Percentiles rank a stretch among this genome's conserved stretches.
Evolutionary conservation across 2,329 filamentous ascomycete species (phyloP).

Genomic region (Penicillium griseofulvum): DNA sequence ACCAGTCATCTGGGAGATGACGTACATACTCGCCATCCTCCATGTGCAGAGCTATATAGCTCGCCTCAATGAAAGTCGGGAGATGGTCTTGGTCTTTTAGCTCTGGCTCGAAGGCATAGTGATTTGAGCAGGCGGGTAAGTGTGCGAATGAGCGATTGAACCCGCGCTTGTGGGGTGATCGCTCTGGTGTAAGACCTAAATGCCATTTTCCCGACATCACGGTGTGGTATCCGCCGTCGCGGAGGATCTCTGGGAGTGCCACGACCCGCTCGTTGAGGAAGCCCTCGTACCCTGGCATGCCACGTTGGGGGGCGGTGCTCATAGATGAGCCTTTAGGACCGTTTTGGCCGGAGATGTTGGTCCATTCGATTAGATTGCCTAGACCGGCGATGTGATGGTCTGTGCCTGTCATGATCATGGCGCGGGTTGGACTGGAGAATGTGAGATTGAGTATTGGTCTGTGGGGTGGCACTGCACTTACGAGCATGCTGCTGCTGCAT

Average conservation of each 20-base stretch:
- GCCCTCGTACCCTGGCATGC: constrained; percentile 62
- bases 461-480: constrained; percentile 24
- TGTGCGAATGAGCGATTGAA: constrained; percentile 61
- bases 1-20: constrained; percentile 52
- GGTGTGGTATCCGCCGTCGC: constrained; percentile 59
- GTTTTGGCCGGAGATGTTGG: constrained; percentile 54
- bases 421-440: constrained; percentile 51
- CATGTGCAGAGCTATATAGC: constrained; percentile 47
- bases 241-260: constrained; percentile 58
- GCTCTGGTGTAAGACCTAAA: constrained; percentile 58
- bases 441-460: background rate
- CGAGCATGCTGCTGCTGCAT: constrained; percentile 64
- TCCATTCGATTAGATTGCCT: constrained; percentile 60
- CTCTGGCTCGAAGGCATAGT: constrained; percentile 55
- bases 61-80: constrained; percentile 42
- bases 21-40: constrained; percentile 46
- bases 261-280: constrained; percentile 62
- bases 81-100: constrained; percentile 42
- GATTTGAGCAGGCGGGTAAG: constrained; percentile 60
- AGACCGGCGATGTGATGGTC: constrained; percentile 57
- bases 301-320: constrained; percentile 55
- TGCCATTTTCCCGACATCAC: constrained; percentile 65
- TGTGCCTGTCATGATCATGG: constrained; percentile 66
- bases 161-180: constrained; percentile 55
- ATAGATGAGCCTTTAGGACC: constrained; percentile 52